These are phyloP conservation scores for Durotheca rogersii DNA, from an alignment of 495 filamentous ascomycete species.

Conservation along the genomic window DNA sequence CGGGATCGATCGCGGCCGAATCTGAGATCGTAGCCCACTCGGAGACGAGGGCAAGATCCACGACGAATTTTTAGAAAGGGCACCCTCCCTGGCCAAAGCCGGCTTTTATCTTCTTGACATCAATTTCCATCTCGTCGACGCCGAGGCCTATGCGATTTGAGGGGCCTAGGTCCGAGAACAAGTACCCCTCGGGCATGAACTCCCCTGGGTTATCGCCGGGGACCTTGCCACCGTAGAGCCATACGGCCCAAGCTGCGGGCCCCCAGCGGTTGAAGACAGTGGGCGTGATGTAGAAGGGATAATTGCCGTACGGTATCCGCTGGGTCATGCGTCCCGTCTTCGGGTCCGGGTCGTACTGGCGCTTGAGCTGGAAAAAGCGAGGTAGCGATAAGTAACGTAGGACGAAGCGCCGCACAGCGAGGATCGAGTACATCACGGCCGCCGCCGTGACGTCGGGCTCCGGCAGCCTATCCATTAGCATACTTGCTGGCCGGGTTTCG, in stretches of 20 bases:
- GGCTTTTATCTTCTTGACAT: constrained; percentile 20
- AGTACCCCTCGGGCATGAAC: constrained; percentile 61
- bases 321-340: constrained; percentile 44
- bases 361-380: constrained; percentile 48
- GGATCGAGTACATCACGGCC: constrained; percentile 30
- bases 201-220: constrained; percentile 60
- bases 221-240: constrained; percentile 56
- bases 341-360: constrained; percentile 47
- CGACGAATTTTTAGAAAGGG: constrained; percentile 18
- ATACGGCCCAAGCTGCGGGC: constrained; percentile 52
- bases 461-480: constrained; percentile 31
- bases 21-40: background rate
- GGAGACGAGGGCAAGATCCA: background rate
- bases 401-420: constrained; percentile 52
- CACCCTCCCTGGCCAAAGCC: constrained; percentile 17
- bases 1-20: background rate
- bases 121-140: constrained; percentile 44
- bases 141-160: constrained; percentile 58
- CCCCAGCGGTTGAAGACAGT: constrained; percentile 64
- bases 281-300: constrained; percentile 64
- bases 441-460: constrained; percentile 30
- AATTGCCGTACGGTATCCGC: constrained; percentile 47
- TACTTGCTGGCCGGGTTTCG: no score
- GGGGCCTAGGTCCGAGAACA: constrained; percentile 60
- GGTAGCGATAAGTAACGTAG: constrained; percentile 60